Percentiles rank a stretch among this genome's conserved stretches.
Evolutionary conservation across 2,329 filamentous ascomycete genomes (phyloP).

Genomic region (Phyllosticta capitalensis): DNA sequence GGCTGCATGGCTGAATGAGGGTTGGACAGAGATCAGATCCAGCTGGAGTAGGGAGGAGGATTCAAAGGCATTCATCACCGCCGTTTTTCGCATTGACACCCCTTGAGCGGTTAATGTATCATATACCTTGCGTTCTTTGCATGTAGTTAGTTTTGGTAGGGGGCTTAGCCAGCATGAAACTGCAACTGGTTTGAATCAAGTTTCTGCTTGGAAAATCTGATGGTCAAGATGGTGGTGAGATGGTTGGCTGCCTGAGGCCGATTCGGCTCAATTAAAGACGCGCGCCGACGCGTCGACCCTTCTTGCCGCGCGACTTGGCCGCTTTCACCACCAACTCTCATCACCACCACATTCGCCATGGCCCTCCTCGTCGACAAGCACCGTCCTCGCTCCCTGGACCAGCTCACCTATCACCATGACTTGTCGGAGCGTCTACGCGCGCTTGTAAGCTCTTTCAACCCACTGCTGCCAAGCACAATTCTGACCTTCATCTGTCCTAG

Average conservation of each 20-base stretch:
- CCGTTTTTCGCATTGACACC: background rate
- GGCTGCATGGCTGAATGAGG: background rate
- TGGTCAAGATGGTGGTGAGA: background rate
- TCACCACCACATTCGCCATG: conserved; percentile 32
- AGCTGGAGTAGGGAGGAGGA: background rate
- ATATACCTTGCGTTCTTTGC: background rate
- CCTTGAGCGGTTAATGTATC: background rate
- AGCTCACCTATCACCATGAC: conserved; percentile 77
- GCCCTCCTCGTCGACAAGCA: conserved; percentile 57
- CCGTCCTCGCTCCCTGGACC: conserved; percentile 62
- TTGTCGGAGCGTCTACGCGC: conserved; percentile 80
- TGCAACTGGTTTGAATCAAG: background rate
- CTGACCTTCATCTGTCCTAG: conserved; percentile 38
- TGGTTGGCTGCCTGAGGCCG: background rate
- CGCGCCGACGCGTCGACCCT: conserved; percentile 8
- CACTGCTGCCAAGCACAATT: conserved; percentile 6
- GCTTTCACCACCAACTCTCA: background rate
- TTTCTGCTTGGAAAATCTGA: background rate
- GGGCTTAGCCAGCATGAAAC: background rate
- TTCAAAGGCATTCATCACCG: background rate
- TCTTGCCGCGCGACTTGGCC: background rate
- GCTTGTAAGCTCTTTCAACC: conserved; percentile 50
- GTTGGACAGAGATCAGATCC: background rate
- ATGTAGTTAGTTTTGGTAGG: background rate
- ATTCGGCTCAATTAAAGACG: background rate